A percentile compares a stretch with the other conserved stretches of the same genome.
These are phyloP conservation scores for Oldenlandia corymbosa DNA, from an alignment of 257 asterid species.

Conservation along the genomic window DNA sequence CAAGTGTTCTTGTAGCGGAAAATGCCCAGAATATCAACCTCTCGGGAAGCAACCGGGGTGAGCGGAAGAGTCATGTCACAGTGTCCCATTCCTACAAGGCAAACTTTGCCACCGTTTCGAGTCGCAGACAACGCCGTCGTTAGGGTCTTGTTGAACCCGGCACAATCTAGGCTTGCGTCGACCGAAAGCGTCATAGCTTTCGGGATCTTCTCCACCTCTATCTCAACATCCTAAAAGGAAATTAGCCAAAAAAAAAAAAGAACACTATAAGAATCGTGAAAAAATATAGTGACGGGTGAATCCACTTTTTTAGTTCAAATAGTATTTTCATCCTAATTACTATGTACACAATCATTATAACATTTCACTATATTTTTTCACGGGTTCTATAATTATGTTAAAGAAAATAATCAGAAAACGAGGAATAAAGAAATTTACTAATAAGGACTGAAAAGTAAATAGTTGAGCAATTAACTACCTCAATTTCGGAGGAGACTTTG, in stretches of 20 bases:
- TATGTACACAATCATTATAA: too few relatives aligned
- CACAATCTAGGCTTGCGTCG: conserved; percentile 56
- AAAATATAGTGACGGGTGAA: too few relatives aligned
- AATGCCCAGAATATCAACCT: conserved; percentile 68
- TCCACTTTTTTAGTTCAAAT: too few relatives aligned
- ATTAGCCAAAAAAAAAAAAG: too few relatives aligned
- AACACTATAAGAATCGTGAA: neutral
- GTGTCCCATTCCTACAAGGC: conserved; percentile 74
- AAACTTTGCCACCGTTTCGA: conserved; percentile 61
- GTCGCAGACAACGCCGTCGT: conserved; percentile 56
- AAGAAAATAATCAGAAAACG: too few relatives aligned
- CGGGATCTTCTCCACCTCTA: conserved; percentile 50
- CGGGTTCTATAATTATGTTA: too few relatives aligned
- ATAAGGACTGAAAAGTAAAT: too few relatives aligned
- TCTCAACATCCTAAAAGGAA: conserved; percentile 50
- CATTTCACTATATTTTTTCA: too few relatives aligned
- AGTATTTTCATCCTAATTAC: too few relatives aligned
- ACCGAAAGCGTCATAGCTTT: conserved; percentile 47
- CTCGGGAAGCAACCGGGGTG: conserved; percentile 59
- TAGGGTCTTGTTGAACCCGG: conserved; percentile 62
- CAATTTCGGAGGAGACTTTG: conserved; percentile 45
- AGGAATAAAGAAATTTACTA: too few relatives aligned
- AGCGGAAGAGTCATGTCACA: conserved; percentile 69
- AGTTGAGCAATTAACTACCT: too few relatives aligned
- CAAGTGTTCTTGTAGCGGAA: conserved; percentile 77